These are phyloP conservation scores for Boletus sp. DNA, from an alignment of 1,284 basidiomycete genomes.

Conservation along the genomic window DNA sequence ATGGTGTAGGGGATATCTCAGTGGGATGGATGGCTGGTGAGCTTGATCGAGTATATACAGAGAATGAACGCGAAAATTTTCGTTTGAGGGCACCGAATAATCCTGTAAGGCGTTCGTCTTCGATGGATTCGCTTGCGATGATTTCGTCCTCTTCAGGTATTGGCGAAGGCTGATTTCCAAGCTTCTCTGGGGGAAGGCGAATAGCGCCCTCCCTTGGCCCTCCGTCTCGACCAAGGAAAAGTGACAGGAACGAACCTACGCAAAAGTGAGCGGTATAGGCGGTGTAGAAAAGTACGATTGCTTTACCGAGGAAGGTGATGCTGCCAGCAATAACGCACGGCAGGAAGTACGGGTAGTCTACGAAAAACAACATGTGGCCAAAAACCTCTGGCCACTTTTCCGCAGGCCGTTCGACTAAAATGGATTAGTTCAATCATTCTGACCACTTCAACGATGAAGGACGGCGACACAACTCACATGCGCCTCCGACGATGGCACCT, in stretches of 20 bases:
- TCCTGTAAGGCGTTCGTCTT: constrained; percentile 47
- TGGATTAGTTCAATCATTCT: not conserved
- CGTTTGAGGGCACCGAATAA: constrained; percentile 45
- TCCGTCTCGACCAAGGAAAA: constrained; percentile 91
- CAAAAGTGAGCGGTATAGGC: constrained; percentile 5
- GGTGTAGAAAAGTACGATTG: constrained; percentile 1
- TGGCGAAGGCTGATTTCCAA: constrained; percentile 43
- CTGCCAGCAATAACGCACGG: constrained; percentile 83
- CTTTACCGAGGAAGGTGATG: constrained; percentile 71
- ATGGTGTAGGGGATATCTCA: constrained; percentile 45
- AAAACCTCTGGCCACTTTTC: constrained; percentile 84
- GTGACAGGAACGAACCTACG: constrained; percentile 78
- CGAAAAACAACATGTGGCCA: constrained; percentile 67
- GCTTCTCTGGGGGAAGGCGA: constrained; percentile 77
- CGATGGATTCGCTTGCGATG: constrained; percentile 49
- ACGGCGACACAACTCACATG: constrained; percentile 56
- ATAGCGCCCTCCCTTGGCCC: constrained; percentile 87
- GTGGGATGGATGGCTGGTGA: constrained; percentile 41
- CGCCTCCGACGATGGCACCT: constrained; percentile 85
- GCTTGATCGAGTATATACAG: constrained; percentile 52
- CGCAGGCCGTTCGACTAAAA: constrained; percentile 80
- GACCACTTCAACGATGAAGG: constrained; percentile 9
- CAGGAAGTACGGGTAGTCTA: constrained; percentile 88
- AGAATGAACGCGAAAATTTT: constrained; percentile 57
- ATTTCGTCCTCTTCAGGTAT: constrained; percentile 63